Evolutionary conservation across 2,329 filamentous ascomycete genomes (phyloP).

Genomic region (Trichophyton verrucosum): DNA sequence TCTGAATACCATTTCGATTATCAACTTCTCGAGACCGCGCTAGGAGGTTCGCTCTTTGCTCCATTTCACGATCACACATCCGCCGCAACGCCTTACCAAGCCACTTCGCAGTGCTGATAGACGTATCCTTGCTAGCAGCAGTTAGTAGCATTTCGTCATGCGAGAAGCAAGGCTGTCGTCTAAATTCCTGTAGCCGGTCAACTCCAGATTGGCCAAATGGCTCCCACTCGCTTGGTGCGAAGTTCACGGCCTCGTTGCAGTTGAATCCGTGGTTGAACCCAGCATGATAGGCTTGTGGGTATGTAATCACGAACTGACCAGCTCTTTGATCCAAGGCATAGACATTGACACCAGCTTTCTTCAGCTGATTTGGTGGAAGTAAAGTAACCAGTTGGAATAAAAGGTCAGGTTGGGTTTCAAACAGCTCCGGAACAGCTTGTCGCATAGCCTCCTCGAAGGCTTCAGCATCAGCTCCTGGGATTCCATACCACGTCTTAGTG

Average conservation of each 20-base stretch:
- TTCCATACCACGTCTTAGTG: constrained; percentile 98
- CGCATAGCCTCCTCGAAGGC: constrained; percentile 94
- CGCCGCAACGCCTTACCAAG: constrained; percentile 73
- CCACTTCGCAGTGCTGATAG: constrained; percentile 91
- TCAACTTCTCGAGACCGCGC: constrained; percentile 46
- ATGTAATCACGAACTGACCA: constrained; percentile 91
- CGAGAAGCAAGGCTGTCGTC: constrained; percentile 89
- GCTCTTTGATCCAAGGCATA: constrained; percentile 93
- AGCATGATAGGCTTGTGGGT: constrained; percentile 92
- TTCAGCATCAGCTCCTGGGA: constrained; percentile 82
- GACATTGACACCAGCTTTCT: constrained; percentile 83
- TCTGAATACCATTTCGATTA: constrained; percentile 40
- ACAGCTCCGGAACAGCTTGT: constrained; percentile 87
- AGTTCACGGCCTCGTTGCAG: constrained; percentile 97
- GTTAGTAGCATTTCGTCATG: constrained; percentile 92
- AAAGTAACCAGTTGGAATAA: constrained; percentile 96
- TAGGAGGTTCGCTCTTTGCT: constrained; percentile 56
- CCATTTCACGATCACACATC: constrained; percentile 60
- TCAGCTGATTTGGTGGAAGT: constrained; percentile 80
- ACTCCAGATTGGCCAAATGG: constrained; percentile 79
- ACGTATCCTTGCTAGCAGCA: constrained; percentile 65
- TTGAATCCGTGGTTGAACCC: constrained; percentile 99
- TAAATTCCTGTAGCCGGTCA: constrained; percentile 71
- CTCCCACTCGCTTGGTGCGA: constrained; percentile 91
- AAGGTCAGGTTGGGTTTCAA: constrained; percentile 91